These are phyloP conservation scores for Calonectria honghensis DNA, from an alignment of 2,329 filamentous ascomycete species.

Conservation along the genomic window DNA sequence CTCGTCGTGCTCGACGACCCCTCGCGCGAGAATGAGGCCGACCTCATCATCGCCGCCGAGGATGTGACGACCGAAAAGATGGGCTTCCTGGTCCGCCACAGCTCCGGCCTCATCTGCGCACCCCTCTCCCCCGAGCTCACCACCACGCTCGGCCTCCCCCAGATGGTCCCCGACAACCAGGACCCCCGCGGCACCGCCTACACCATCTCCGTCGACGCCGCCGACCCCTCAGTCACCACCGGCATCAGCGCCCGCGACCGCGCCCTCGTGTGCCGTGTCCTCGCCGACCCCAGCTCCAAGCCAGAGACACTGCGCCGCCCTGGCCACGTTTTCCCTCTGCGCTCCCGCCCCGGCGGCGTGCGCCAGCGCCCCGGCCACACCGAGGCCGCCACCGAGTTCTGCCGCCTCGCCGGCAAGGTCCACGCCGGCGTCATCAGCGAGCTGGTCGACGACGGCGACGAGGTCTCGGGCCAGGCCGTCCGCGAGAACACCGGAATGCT, in stretches of 20 bases:
- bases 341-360: constrained; percentile 87
- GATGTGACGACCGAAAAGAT: constrained; percentile 91
- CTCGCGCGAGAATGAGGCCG: constrained; percentile 96
- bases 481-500: constrained; percentile 88
- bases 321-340: constrained; percentile 92
- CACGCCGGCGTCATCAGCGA: constrained; percentile 91
- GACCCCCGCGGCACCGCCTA: constrained; percentile 96
- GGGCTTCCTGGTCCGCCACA: constrained; percentile 96
- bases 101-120: constrained; percentile 92
- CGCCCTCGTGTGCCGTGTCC: constrained; percentile 84
- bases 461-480: constrained; percentile 80
- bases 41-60: constrained; percentile 94
- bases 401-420: constrained; percentile 85
- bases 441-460: constrained; percentile 89
- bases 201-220: constrained; percentile 90
- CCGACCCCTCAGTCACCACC: constrained; percentile 83
- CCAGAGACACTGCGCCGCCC: constrained; percentile 83
- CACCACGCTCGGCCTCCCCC: constrained; percentile 84
- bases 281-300: constrained; percentile 79
- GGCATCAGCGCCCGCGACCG: constrained; percentile 94
- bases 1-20: constrained; percentile 96
- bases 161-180: constrained; percentile 86
- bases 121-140: constrained; percentile 84
- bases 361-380: constrained; percentile 89
- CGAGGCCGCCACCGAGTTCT: constrained; percentile 94